phyloP scores from a whole-genome alignment of 139 green algal genomes.

The Edaphochlamys debaryana region DNA sequence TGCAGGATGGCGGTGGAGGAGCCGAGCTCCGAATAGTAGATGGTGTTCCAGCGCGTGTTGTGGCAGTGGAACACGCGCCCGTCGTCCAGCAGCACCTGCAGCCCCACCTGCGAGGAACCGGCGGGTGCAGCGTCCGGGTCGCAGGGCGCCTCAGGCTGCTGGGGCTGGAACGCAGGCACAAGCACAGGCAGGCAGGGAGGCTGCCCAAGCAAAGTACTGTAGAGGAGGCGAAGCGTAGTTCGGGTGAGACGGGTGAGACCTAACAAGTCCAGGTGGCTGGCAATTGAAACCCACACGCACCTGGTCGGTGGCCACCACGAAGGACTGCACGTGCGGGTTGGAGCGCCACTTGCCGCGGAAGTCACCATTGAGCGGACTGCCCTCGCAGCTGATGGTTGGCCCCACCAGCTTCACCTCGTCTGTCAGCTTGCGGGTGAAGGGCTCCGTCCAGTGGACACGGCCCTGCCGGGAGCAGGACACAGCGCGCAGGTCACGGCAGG shows the following conservation, averaged over 20 bases:
- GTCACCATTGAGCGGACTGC: conserved; percentile 67
- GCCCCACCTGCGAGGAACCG: conserved; percentile 60
- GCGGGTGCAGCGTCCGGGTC: no score
- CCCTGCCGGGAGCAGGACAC: no score
- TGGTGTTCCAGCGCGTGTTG: conserved; percentile 73
- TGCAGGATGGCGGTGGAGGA: conserved; percentile 67
- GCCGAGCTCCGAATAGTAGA: conserved; percentile 74
- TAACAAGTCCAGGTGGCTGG: no score
- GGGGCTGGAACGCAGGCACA: no score
- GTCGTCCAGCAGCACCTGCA: conserved; percentile 67
- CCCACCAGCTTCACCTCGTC: conserved; percentile 76
- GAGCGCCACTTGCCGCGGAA: conserved; percentile 67
- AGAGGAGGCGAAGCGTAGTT: no score
- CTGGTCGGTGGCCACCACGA: conserved; percentile 76
- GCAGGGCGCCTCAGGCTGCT: no score
- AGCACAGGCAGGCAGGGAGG: no score
- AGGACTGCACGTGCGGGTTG: conserved; percentile 85
- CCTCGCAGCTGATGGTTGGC: conserved; percentile 82
- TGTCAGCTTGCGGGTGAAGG: conserved; percentile 60
- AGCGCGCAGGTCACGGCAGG: no score
- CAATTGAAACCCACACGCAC: no score
- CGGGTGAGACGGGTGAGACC: no score
- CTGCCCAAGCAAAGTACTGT: no score
- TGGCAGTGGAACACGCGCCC: conserved; percentile 72
- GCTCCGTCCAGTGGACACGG: conserved; percentile 67